Evolutionary conservation across 352 stramenopile species (phyloP).

Genomic region (Aphanomyces stellatus): DNA sequence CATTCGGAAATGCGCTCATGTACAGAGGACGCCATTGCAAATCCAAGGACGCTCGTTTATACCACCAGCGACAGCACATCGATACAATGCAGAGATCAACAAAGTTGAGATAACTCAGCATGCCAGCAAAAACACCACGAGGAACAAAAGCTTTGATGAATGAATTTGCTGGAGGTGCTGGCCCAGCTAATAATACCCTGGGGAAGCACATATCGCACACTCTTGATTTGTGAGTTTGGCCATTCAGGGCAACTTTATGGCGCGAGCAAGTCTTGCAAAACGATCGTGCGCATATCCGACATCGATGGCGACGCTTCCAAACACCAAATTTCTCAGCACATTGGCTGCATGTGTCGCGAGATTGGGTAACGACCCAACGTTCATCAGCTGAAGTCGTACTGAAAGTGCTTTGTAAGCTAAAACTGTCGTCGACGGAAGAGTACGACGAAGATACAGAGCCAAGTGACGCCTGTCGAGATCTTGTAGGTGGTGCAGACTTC

Average conservation of each 20-base stretch:
- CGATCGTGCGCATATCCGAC: slow-evolving; percentile 63
- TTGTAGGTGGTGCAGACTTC: neutral
- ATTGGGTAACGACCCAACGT: neutral
- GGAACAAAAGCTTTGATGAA: slow-evolving; percentile 85
- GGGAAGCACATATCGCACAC: slow-evolving; percentile 80
- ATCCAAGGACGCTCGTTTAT: slow-evolving; percentile 74
- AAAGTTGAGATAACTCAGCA: slow-evolving; percentile 82
- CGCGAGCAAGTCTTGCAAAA: slow-evolving; percentile 81
- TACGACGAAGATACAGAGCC: neutral
- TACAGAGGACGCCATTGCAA: slow-evolving; percentile 83
- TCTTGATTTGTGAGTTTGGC: slow-evolving; percentile 77
- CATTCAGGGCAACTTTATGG: slow-evolving; percentile 60
- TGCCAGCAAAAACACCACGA: slow-evolving; percentile 76
- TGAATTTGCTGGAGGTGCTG: slow-evolving; percentile 63
- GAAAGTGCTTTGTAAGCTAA: neutral
- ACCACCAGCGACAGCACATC: slow-evolving; percentile 83
- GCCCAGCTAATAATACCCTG: slow-evolving; percentile 58
- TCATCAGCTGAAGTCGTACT: neutral
- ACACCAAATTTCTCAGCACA: slow-evolving; percentile 78
- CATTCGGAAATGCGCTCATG: slow-evolving; percentile 71
- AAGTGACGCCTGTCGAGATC: neutral
- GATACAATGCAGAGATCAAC: slow-evolving; percentile 74
- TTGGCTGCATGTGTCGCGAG: slow-evolving; percentile 41
- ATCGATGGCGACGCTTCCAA: slow-evolving; percentile 70
- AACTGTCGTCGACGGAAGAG: neutral